Base-by-base conservation (phyloP, 371 early-diverging fungal species). In the Smittium culicis region DNA sequence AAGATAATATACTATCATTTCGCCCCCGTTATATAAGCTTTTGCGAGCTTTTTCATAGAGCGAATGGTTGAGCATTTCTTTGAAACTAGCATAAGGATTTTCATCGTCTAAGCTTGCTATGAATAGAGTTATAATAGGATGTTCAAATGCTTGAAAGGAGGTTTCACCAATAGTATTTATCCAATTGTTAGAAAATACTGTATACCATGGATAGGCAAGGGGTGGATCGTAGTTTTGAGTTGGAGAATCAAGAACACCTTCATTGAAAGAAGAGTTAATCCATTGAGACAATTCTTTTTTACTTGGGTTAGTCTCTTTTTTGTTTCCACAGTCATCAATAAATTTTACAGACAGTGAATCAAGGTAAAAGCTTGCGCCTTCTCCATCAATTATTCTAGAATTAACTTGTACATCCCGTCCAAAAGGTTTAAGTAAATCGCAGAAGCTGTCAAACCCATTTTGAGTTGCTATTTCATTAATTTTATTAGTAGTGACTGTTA, bases 61-160 rank as follows among this genome's bases (percentile, higher is more conserved):
- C 79, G 81, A 79, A 56, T 68, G 67, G 60, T 82, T 81, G 65
- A 81, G 83, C 25, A 90, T 78, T 45, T 79, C 77, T 60, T 81
- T 79, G 31, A 90, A 77, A 0, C 85, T 79, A 8, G 79, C 82
- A 25, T 93, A 78, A 0, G 93, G 93, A 69, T 94, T 90, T 0
- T 85, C 79, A 55, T 89, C 83, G 0, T 83, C 70, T 0, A 92
- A 86, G 0, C 94, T 88, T 17, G 88, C 85, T 11, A 86, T 91
- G 60, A 89, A 78, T 58, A 94, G 69, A 77, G 90, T 85, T 8
- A 91, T 92, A 0, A 94, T 87, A 1, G 97, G 96, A 71, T 95
- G 94, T 66, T 91, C 89, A 72, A 97, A 94, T 2, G 93, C 85
- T 70, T 95, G 94, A 69, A 94, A 92, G 68, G 94, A 94, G 0